Evolutionary conservation across 2,329 filamentous ascomycete genomes (phyloP).

Genomic region (Fusarium verrucosum): DNA sequence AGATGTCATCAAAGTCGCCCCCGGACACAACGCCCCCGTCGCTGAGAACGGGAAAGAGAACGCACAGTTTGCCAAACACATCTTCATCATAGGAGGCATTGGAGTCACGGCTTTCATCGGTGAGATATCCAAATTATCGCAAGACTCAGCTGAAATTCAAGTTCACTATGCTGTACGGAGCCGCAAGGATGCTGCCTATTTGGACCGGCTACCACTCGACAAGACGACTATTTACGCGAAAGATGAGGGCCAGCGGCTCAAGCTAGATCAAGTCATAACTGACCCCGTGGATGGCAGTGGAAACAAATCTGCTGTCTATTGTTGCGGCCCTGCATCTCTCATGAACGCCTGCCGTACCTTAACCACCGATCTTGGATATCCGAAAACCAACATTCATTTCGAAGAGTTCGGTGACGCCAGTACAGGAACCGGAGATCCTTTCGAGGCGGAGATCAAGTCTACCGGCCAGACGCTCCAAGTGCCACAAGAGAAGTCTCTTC

Average conservation of each 20-base stretch:
- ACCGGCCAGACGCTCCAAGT: slow-evolving; percentile 8
- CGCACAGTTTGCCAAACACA: background rate
- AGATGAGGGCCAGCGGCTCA: slow-evolving; percentile 2
- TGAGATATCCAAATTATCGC: background rate
- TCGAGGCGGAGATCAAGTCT: slow-evolving; percentile 14
- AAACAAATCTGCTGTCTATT: background rate
- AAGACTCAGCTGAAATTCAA: background rate
- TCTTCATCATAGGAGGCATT: slow-evolving; percentile 25
- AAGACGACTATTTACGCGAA: slow-evolving; percentile 15
- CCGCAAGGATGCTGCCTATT: slow-evolving; percentile 6
- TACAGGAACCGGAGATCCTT: slow-evolving; percentile 23
- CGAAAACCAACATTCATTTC: background rate
- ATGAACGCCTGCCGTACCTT: slow-evolving; percentile 1
- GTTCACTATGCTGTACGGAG: slow-evolving; percentile 24
- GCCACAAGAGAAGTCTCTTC: slow-evolving; percentile 14
- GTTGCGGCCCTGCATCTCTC: slow-evolving; percentile 10
- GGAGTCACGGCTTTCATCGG: slow-evolving; percentile 17
- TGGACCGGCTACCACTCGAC: background rate
- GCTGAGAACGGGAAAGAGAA: no score
- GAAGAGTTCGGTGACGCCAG: slow-evolving; percentile 24
- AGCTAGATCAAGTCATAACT: background rate
- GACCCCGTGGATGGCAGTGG: background rate
- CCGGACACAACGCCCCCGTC: background rate
- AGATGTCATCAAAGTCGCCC: slow-evolving; percentile 14
- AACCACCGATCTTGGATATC: background rate